Evolutionary conservation across 2,329 filamentous ascomycete genomes (phyloP).

Genomic region (Phoma herbarum): DNA sequence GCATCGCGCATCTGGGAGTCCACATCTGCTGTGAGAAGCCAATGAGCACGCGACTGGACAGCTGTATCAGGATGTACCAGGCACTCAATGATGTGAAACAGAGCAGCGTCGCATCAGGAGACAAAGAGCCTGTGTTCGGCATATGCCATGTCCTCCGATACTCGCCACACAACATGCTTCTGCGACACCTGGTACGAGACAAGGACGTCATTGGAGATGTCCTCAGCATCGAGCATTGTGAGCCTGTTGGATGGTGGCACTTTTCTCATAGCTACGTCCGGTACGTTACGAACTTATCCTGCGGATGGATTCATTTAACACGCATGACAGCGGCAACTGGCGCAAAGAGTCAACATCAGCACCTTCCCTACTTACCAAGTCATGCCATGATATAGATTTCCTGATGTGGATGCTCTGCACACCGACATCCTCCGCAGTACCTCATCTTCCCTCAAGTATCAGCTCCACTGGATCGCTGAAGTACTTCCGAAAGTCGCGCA

Average conservation of each 20-base stretch:
- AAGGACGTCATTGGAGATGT: constrained; percentile 83
- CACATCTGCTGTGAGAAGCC: constrained; percentile 98
- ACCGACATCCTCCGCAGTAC: constrained; percentile 60
- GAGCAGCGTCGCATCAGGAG: constrained; percentile 33
- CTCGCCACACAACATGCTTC: constrained; percentile 87
- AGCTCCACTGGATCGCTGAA: constrained; percentile 79
- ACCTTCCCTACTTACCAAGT: constrained; percentile 89
- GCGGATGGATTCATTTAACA: constrained; percentile 2
- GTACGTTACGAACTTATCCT: constrained; percentile 42
- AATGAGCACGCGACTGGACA: constrained; percentile 77
- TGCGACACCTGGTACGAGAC: constrained; percentile 79
- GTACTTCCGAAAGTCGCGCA: constrained; percentile 78
- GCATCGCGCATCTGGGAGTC: constrained; percentile 71
- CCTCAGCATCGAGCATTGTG: constrained; percentile 86
- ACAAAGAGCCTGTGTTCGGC: constrained; percentile 70
- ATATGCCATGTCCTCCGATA: constrained; percentile 95
- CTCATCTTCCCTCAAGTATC: constrained; percentile 80
- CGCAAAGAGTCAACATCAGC: constrained; percentile 78
- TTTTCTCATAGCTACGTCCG: constrained; percentile 71
- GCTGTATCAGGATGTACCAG: constrained; percentile 78
- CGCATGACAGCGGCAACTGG: constrained; percentile 78
- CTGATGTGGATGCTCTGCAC: constrained; percentile 90
- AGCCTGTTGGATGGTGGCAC: constrained; percentile 97
- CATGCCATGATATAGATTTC: constrained; percentile 95
- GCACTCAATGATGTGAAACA: constrained; percentile 55